Percentiles rank a stretch among this genome's conserved stretches.
phyloP scores from a whole-genome alignment of 306 rosid genomes.

The Dicorynia guianensis region DNA sequence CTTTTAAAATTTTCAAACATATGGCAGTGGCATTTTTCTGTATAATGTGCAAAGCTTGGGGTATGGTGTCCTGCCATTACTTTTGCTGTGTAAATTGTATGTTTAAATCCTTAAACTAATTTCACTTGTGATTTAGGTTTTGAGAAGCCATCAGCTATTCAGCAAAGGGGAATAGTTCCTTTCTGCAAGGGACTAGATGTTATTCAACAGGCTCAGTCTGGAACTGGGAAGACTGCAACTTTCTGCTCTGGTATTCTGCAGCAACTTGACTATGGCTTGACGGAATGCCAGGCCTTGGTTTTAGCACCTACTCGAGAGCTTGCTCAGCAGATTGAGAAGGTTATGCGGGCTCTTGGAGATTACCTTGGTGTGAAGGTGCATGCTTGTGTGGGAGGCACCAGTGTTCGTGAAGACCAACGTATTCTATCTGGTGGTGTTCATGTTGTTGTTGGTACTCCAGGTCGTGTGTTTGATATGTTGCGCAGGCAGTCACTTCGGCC shows the following conservation, averaged over 20 bases:
- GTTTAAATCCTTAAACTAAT: constrained; percentile 5
- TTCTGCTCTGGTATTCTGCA: constrained; percentile 81
- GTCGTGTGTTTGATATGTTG: constrained; percentile 86
- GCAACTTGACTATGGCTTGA: constrained; percentile 73
- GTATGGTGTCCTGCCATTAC: not conserved
- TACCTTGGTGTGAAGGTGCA: constrained; percentile 84
- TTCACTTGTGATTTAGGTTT: constrained; percentile 58
- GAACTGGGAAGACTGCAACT: constrained; percentile 86
- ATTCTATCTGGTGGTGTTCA: constrained; percentile 76
- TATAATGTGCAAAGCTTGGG: not conserved
- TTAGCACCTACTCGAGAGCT: constrained; percentile 84
- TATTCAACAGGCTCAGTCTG: constrained; percentile 86
- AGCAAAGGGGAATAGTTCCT: constrained; percentile 86
- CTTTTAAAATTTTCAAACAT: not conserved
- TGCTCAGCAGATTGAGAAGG: constrained; percentile 89
- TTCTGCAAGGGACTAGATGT: constrained; percentile 83
- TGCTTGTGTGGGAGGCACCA: constrained; percentile 86
- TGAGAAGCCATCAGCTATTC: constrained; percentile 85
- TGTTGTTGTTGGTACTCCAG: constrained; percentile 88
- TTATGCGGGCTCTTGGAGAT: constrained; percentile 87
- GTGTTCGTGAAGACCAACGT: constrained; percentile 84
- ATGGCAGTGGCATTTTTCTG: not conserved
- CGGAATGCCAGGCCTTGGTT: constrained; percentile 75
- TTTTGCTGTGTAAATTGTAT: not conserved
- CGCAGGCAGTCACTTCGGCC: constrained; percentile 78